Evolutionary conservation across 2,329 filamentous ascomycete genomes (phyloP).

Genomic region (Talaromyces atroroseus): DNA sequence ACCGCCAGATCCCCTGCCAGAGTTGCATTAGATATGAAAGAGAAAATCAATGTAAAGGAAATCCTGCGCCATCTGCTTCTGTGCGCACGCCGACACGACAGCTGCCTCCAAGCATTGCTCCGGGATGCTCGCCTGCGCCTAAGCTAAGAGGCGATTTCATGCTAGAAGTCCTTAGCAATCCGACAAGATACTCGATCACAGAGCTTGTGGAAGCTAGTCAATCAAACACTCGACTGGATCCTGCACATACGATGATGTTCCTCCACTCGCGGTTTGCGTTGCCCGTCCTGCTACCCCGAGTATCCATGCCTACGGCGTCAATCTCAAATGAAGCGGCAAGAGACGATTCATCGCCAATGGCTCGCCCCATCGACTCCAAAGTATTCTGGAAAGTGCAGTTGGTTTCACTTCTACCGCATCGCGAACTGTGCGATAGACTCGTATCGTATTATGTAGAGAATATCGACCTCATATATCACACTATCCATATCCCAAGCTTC

Average conservation of each 20-base stretch:
- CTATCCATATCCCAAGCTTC: slow-evolving; percentile 21
- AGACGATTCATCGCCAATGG: background rate
- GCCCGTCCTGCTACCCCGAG: slow-evolving; percentile 5
- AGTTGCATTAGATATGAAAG: slow-evolving; percentile 26
- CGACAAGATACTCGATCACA: background rate
- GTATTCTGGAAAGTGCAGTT: slow-evolving; percentile 21
- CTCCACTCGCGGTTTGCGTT: slow-evolving; percentile 6
- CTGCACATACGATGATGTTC: background rate
- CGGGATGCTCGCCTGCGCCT: background rate
- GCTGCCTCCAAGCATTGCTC: slow-evolving; percentile 2
- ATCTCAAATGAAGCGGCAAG: slow-evolving; percentile 1
- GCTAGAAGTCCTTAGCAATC: background rate
- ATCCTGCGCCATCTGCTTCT: slow-evolving; percentile 23
- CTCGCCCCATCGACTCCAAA: slow-evolving; percentile 12
- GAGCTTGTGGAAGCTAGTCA: background rate
- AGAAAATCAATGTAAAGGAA: slow-evolving; percentile 25
- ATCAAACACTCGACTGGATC: background rate
- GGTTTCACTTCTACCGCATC: slow-evolving; percentile 16
- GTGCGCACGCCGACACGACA: slow-evolving; percentile 3
- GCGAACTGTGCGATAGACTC: slow-evolving; percentile 22
- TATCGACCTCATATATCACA: slow-evolving; percentile 28
- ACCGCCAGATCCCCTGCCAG: slow-evolving; percentile 27
- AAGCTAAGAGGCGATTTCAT: background rate
- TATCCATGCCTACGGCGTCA: background rate
- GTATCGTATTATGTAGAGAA: slow-evolving; percentile 26